These are phyloP conservation scores for Russula emetica DNA, from an alignment of 768 basidiomycete species.

Conservation along the genomic window DNA sequence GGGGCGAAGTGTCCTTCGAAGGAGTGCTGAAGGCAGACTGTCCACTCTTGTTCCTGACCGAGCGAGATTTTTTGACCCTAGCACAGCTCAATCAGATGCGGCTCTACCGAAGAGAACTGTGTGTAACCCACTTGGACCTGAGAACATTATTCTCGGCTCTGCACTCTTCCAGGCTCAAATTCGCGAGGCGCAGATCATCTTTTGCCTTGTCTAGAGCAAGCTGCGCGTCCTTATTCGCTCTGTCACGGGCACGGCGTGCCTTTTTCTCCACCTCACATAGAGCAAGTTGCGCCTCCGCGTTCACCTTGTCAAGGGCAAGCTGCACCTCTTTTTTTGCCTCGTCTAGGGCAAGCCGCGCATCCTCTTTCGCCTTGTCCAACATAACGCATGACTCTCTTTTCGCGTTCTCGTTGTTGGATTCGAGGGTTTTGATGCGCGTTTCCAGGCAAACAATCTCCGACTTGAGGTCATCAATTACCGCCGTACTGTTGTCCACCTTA, in stretches of 20 bases:
- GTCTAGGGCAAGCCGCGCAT: no score
- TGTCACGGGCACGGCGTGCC: no score
- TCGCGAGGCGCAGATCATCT: neutral
- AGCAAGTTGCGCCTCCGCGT: no score
- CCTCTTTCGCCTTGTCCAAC: neutral
- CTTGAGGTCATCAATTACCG: slow-evolving; percentile 8
- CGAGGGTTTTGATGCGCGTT: slow-evolving; percentile 6
- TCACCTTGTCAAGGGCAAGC: no score
- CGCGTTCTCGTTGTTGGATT: slow-evolving; percentile 15
- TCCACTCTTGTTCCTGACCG: neutral
- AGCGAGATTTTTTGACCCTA: neutral
- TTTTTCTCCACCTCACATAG: no score
- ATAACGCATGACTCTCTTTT: neutral
- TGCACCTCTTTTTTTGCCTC: no score
- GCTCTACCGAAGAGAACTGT: neutral
- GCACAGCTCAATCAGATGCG: neutral
- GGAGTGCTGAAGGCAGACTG: no score
- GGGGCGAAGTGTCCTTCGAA: no score
- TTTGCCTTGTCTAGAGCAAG: neutral
- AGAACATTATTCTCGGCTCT: neutral
- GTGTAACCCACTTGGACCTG: neutral
- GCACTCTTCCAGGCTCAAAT: neutral
- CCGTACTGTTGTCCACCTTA: neutral
- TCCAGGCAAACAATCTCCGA: slow-evolving; percentile 5
- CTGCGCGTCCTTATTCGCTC: neutral